Base-by-base conservation (phyloP, 441 rosid genomes). In the Daphne laureola region DNA sequence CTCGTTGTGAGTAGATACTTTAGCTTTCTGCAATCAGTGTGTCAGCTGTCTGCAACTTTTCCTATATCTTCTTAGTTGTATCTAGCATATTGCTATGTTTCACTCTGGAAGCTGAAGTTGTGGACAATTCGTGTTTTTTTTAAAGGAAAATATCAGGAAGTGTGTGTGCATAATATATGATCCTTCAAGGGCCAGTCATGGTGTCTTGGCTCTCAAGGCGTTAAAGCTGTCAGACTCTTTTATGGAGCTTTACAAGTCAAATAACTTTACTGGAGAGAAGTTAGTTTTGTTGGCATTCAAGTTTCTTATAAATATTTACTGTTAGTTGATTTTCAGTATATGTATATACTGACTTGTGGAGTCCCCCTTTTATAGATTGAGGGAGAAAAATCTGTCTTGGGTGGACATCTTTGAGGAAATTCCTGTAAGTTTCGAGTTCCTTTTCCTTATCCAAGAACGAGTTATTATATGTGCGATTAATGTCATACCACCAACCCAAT, bases 341-440 rank as follows among this genome's bases (percentile, higher is more conserved):
- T 31, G 11, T 31, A 8, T 8, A 31, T 31, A 4, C 0, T 31
- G 38, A 31, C 11, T 31, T 70, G 44, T 49, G 64, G 14, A 63
- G 14, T 27, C 5, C 51, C 41, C 42, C 54, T 16, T 65, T 51
- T 40, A 15, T 65, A 93, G 98, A 80, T 73, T 93, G 88, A 89
- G 98, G 67, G 98, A 89, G 84, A 87, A 75, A 66, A 93, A 87
- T 61, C 78, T 93, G 79, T 83, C 98, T 42, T 93, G 98, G 98
- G 88, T 85, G 78, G 97, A 90, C 72, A 90, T 93, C 54, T 93
- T 93, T 67, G 98, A 93, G 69, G 98, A 93, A 69, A 93, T 93
- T 54, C 98, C 98, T 18, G 98, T 93, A 85, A 81, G 95, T 58
- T 49, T 49, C 38, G 16, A 21, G 38, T 52, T 27, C 45, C 52